Evolutionary conservation across 2,329 filamentous ascomycete species (phyloP).

Genomic region (Orbilia javanica): DNA sequence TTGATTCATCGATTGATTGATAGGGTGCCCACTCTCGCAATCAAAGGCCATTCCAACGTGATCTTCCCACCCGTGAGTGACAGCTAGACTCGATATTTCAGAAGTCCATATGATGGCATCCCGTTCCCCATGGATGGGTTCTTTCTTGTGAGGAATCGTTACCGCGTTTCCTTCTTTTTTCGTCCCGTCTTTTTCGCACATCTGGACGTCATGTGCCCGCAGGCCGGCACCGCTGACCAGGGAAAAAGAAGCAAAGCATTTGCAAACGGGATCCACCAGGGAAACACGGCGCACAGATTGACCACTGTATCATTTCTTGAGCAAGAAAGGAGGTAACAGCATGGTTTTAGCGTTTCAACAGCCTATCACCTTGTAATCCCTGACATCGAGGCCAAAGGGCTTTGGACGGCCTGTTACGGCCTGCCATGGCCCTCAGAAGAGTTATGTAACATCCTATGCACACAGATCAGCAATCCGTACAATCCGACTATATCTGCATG

Average conservation of each 20-base stretch:
- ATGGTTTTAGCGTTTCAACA: slow-evolving; percentile 53
- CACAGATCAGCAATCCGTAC: neutral
- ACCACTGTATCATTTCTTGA: slow-evolving; percentile 25
- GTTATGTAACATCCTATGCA: slow-evolving; percentile 8
- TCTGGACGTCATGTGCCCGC: slow-evolving; percentile 45
- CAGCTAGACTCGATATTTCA: neutral
- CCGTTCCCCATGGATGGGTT: slow-evolving; percentile 13
- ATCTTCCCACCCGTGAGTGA: slow-evolving; percentile 17
- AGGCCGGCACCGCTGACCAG: slow-evolving; percentile 24
- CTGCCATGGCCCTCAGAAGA: neutral
- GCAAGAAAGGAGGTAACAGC: slow-evolving; percentile 43
- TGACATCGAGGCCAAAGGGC: slow-evolving; percentile 21
- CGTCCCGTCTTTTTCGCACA: slow-evolving; percentile 39
- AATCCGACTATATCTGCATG: neutral
- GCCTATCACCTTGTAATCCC: slow-evolving; percentile 42
- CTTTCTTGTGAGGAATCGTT: slow-evolving; percentile 4
- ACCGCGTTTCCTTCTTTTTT: slow-evolving; percentile 42
- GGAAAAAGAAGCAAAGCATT: slow-evolving; percentile 34
- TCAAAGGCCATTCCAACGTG: slow-evolving; percentile 24
- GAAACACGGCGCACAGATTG: slow-evolving; percentile 41
- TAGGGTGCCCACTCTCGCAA: slow-evolving; percentile 36
- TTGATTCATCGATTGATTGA: slow-evolving; percentile 29
- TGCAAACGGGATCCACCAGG: slow-evolving; percentile 29
- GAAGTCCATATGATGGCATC: slow-evolving; percentile 25
- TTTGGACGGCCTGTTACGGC: neutral